Conservation (phyloP, 1,284 basidiomycete genomes). For the Volvariella surrecta region DNA sequence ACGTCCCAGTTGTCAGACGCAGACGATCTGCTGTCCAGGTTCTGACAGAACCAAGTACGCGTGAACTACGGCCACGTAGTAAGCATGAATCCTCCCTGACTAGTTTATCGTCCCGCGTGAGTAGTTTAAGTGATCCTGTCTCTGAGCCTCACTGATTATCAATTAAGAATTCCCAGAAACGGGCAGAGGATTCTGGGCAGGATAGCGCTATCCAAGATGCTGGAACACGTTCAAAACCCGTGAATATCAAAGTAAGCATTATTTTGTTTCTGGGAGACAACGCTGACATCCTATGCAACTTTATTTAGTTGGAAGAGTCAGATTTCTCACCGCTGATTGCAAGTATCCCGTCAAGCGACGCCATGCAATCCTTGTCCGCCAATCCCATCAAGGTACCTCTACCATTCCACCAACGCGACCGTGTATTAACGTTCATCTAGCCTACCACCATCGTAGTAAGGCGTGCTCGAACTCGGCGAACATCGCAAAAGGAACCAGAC, state of each 20-base stretch:
- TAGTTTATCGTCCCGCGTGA: conserved; percentile 21
- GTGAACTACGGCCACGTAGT: conserved; percentile 30
- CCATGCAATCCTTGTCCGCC: conserved; percentile 11
- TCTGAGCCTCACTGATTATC: conserved; percentile 2
- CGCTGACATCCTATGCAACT: conserved; percentile 7
- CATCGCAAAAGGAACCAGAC: conserved; percentile 20
- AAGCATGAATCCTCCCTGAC: conserved; percentile 24
- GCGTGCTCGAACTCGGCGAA: conserved; percentile 18
- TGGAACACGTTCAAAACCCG: conserved; percentile 14
- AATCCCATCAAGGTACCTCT: conserved; percentile 9
- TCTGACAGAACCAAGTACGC: conserved; percentile 20
- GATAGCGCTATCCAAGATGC: neutral
- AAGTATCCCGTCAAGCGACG: conserved; percentile 14
- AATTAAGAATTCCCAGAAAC: conserved; percentile 16
- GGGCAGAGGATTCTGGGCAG: conserved; percentile 10
- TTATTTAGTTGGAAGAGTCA: conserved; percentile 25
- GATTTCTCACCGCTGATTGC: conserved; percentile 18
- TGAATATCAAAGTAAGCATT: conserved; percentile 24
- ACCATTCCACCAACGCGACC: neutral
- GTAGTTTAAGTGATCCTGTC: conserved; percentile 2
- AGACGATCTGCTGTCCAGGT: conserved; percentile 20
- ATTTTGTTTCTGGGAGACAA: neutral
- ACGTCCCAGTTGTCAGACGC: conserved; percentile 23
- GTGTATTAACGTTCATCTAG: conserved; percentile 1
- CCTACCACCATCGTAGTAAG: conserved; percentile 10